Evolutionary conservation across 75 land plant species (phyloP), one percentile per base, ranked within the genome.

Genomic region (Adiantum capillusveneris): DNA sequence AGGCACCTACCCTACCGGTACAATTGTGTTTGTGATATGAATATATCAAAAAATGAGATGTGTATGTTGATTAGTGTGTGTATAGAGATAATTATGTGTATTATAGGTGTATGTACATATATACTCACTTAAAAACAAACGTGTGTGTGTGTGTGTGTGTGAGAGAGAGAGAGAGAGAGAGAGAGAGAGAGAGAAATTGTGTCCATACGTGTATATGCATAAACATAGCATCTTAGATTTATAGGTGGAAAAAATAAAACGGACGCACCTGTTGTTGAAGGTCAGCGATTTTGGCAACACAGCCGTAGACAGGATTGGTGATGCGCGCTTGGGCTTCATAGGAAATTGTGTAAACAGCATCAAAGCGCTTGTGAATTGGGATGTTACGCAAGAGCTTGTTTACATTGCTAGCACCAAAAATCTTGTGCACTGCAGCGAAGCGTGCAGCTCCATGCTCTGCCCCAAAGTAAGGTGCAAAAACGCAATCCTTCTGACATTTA

Each of bases 351-450:
- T 81, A 76, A 45, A 88, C 95, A 22, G 98, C 98, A 54, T 93
- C 98, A 63, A 82, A 78, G 28, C 98, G 86, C 45, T 79, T 75
- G 67, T 75, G 81, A 18, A 79, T 49, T 7, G 98, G 95, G 26
- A 88, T 80, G 45, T 73, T 72, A 14, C 57, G 71, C 52, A 93
- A 70, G 48, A 93, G 68, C 75, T 93, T 93, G 28, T 86, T 80
- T n/a, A 87, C 95, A 58, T 93, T 93, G 75, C 95, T 88, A 30
- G 98, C 98, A 25, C 98, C 95, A 67, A 93, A 93, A 16, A 93
- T 81, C 77, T 82, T 85, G 67, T 93, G 98, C 61, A 93, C 98
- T 11, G 98, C 98, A 0, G 98, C 98, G 51, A 93, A 93, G 46
- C 87, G 96, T 7, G 90, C 84, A 1, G 98, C 78, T 29, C 98